Conservation (phyloP, 495 filamentous ascomycete species). For the Astrothelium subdiscretum region DNA sequence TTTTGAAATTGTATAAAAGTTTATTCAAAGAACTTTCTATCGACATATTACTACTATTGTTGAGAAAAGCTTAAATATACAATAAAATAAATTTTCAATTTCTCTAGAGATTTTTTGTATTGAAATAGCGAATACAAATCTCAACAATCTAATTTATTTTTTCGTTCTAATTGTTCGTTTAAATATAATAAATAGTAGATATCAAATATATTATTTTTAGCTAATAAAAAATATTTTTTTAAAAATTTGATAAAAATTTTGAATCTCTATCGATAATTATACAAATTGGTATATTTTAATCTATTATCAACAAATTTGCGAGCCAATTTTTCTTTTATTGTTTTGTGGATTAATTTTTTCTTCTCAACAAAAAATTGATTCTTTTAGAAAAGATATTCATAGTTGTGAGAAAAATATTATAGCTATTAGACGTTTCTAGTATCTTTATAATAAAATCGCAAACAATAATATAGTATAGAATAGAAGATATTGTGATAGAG, state of each 20-base stretch:
- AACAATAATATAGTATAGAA: background rate
- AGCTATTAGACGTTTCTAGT: background rate
- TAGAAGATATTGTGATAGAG: background rate
- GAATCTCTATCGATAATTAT: background rate
- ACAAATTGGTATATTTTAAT: background rate
- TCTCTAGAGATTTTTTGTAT: background rate
- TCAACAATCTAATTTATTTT: conserved; percentile 2
- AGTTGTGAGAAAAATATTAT: background rate
- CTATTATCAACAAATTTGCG: background rate
- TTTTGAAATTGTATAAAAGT: background rate
- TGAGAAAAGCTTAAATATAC: background rate
- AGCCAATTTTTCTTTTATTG: background rate
- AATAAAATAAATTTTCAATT: background rate
- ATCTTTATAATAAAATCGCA: conserved; percentile 2
- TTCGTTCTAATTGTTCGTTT: background rate
- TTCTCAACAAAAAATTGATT: background rate
- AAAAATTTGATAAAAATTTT: background rate
- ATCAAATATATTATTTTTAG: background rate
- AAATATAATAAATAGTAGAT: conserved; percentile 1
- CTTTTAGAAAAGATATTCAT: conserved; percentile 1
- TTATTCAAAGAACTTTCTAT: background rate
- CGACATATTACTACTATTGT: background rate
- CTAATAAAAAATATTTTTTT: background rate
- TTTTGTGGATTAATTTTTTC: background rate
- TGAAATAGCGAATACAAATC: background rate